A percentile compares a stretch with the other conserved stretches of the same genome.
These are phyloP conservation scores for Magnolia officinalis DNA, from an alignment of 164 flowering plant species.

Conservation along the genomic window DNA sequence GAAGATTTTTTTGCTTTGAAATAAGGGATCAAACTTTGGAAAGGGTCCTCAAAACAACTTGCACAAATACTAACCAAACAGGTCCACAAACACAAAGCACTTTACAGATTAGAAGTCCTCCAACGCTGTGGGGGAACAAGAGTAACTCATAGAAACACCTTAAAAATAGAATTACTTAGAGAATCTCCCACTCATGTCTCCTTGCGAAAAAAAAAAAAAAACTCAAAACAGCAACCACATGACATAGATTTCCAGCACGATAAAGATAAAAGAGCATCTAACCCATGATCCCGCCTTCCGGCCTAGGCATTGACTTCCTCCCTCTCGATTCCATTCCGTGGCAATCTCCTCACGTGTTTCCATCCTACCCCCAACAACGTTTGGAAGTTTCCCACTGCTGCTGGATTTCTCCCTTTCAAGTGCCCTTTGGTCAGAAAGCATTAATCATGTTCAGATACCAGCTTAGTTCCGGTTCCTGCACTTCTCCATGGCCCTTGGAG, in stretches of 20 bases:
- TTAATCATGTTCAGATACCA: constrained; percentile 11
- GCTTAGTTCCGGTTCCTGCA: constrained; percentile 52
- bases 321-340: neutral
- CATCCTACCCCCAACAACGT: neutral
- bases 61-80: constrained; percentile 5
- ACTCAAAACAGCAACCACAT: constrained; percentile 3
- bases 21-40: neutral
- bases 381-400: neutral
- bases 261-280: constrained; percentile 2
- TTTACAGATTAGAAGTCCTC: constrained; percentile 9
- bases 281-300: constrained; percentile 6
- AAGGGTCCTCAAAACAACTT: neutral
- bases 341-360: neutral
- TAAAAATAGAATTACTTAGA: neutral
- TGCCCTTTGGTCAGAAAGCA: constrained; percentile 7
- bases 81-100: constrained; percentile 3
- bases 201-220: neutral
- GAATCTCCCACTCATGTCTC: constrained; percentile 1
- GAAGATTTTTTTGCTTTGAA: neutral
- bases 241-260: neutral
- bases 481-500: constrained; percentile 85
- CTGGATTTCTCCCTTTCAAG: neutral
- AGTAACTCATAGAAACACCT: neutral
- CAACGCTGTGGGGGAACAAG: neutral
- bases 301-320: neutral